Conservation (phyloP, 805 yeast genomes). For the Saccharomyces mikatae region DNA sequence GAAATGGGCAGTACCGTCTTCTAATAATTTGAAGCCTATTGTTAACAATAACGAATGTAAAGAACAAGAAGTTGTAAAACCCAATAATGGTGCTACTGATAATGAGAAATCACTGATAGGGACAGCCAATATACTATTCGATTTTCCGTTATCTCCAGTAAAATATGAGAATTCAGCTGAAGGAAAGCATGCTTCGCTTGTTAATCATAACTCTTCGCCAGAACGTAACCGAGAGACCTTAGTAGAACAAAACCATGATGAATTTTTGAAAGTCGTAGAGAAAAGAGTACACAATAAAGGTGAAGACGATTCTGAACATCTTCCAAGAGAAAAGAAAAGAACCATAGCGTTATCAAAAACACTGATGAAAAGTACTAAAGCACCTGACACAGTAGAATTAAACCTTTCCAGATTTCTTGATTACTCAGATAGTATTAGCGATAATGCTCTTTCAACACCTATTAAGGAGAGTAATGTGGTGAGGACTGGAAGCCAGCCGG, state of each 20-base stretch:
- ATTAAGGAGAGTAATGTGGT: not conserved
- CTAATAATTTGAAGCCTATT: not conserved
- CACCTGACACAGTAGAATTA: conserved; percentile 8
- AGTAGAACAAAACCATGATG: not conserved
- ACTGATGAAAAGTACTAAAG: not conserved
- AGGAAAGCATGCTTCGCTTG: not conserved
- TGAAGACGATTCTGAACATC: not conserved
- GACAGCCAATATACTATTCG: not conserved
- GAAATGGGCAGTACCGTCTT: not conserved
- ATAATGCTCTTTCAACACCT: not conserved
- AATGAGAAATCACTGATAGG: not conserved
- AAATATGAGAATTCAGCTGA: not conserved
- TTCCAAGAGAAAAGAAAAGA: not conserved
- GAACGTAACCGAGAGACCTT: not conserved
- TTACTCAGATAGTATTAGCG: conserved; percentile 1
- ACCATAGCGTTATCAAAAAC: not conserved
- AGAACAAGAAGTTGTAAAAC: not conserved
- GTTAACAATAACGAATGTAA: not conserved
- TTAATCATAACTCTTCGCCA: not conserved
- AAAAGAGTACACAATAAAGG: not conserved
- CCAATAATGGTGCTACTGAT: not conserved
- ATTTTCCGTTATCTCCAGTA: not conserved
- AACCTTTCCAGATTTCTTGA: conserved; percentile 10
- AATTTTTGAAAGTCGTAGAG: not conserved
- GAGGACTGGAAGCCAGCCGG: conserved; percentile 1